A percentile compares a stretch with the other conserved stretches of the same genome.
Conservation (phyloP, 768 basidiomycete species). For the Mycena floridula region DNA sequence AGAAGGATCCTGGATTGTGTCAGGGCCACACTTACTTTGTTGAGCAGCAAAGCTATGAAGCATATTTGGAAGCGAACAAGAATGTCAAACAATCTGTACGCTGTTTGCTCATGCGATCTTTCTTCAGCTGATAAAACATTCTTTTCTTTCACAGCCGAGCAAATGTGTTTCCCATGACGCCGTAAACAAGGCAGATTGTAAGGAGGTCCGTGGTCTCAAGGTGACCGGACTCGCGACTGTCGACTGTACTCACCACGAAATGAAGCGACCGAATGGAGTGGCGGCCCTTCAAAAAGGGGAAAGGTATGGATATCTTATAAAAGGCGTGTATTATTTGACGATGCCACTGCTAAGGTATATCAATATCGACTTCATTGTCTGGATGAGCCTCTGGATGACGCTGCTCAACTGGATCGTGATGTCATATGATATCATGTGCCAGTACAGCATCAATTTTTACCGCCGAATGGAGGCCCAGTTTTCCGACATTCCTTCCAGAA, state of each 20-base stretch:
- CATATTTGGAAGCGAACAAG: slow-evolving; percentile 1
- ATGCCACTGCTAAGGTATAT: neutral
- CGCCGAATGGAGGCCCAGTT: slow-evolving; percentile 1
- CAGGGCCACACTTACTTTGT: slow-evolving; percentile 11
- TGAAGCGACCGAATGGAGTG: slow-evolving; percentile 8
- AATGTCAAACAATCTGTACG: no score
- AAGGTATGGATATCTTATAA: slow-evolving; percentile 6
- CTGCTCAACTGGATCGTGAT: neutral
- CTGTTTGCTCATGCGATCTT: no score
- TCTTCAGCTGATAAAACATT: no score
- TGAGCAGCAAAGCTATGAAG: neutral
- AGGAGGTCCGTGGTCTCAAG: neutral
- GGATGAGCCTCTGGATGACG: neutral
- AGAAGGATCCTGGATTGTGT: slow-evolving; percentile 6
- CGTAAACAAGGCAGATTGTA: slow-evolving; percentile 3
- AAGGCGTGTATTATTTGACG: no score
- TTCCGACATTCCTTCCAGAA: neutral
- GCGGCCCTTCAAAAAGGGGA: slow-evolving; percentile 13
- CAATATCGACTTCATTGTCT: slow-evolving; percentile 8
- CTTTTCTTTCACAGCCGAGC: neutral
- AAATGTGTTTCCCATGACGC: slow-evolving; percentile 1
- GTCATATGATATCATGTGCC: slow-evolving; percentile 15
- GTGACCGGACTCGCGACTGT: slow-evolving; percentile 9
- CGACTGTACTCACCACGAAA: slow-evolving; percentile 4
- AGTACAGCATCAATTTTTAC: slow-evolving; percentile 9